Percentiles rank a stretch among this genome's conserved stretches.
These are phyloP conservation scores for Lachancea mirantina DNA, from an alignment of 805 yeast species.

Conservation along the genomic window DNA sequence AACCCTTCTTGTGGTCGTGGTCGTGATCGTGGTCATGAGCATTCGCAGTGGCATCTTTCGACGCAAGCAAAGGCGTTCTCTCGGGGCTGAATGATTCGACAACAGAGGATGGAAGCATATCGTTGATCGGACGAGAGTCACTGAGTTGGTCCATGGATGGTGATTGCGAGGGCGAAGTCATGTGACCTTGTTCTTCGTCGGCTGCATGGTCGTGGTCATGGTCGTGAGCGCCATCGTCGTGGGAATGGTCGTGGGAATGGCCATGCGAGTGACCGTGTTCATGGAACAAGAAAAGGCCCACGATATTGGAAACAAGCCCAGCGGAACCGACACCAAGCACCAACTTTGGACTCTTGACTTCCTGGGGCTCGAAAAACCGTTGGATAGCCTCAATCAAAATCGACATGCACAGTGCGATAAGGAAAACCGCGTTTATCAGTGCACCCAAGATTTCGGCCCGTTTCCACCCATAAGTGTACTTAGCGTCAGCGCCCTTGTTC, in stretches of 20 bases:
- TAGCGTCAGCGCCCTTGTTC: constrained; percentile 71
- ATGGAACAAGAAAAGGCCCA: constrained; percentile 83
- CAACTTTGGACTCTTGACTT: constrained; percentile 72
- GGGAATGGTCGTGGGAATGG: constrained; percentile 23
- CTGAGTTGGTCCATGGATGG: constrained; percentile 14
- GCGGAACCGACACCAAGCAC: constrained; percentile 75
- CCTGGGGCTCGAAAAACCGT: constrained; percentile 75
- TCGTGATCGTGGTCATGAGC: constrained; percentile 1
- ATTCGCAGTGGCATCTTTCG: constrained; percentile 6
- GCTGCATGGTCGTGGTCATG: too few relatives aligned
- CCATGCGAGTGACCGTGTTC: constrained; percentile 60
- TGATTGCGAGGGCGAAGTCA: constrained; percentile 22
- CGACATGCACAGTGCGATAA: constrained; percentile 86
- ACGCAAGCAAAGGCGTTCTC: constrained; percentile 27
- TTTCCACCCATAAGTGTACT: constrained; percentile 96
- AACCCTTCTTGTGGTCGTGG: constrained; percentile 11
- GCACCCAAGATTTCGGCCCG: constrained; percentile 97
- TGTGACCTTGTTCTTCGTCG: constrained; percentile 10
- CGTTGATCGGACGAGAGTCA: constrained; percentile 12
- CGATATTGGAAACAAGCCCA: constrained; percentile 74
- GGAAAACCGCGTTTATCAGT: constrained; percentile 83
- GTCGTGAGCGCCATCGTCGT: constrained; percentile 10
- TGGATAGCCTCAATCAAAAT: constrained; percentile 90
- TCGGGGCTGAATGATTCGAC: constrained; percentile 31
- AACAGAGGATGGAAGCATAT: constrained; percentile 23